Conservation (phyloP, 2,329 filamentous ascomycete species). For the Sporothrix inflata region DNA sequence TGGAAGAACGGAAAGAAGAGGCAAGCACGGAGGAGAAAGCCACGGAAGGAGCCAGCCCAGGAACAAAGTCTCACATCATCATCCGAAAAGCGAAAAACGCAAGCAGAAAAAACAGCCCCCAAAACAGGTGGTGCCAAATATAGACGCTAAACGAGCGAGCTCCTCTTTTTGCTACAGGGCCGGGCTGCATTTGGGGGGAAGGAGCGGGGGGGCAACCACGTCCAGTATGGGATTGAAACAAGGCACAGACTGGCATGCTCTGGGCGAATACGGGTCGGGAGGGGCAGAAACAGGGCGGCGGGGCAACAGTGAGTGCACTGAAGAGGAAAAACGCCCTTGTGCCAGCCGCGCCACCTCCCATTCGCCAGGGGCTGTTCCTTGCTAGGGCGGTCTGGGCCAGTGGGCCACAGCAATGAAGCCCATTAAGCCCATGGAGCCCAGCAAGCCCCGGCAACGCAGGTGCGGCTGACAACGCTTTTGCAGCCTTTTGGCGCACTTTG, state of each 20-base stretch:
- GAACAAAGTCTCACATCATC: conserved; percentile 23
- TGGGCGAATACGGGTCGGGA: conserved; percentile 14
- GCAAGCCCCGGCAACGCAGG: conserved; percentile 13
- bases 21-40: not conserved
- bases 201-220: conserved; percentile 6
- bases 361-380: conserved; percentile 21
- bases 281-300: not conserved
- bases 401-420: not conserved
- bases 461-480: conserved; percentile 13
- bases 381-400: not conserved
- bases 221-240: conserved; percentile 19
- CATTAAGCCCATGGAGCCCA: not conserved
- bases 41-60: conserved; percentile 5
- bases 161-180: not conserved
- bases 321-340: not conserved
- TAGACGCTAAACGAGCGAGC: conserved; percentile 3
- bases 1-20: conserved; percentile 1
- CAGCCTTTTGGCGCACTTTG: not conserved
- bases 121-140: conserved; percentile 17
- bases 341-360: conserved; percentile 24
- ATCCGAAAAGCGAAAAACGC: not conserved
- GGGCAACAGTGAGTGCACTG: not conserved
- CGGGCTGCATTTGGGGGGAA: conserved; percentile 1
- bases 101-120: too few species aligned
- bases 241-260: conserved; percentile 5